Evolutionary conservation across 257 asterid species (phyloP).

Genomic region (Linderniella brevidens): DNA sequence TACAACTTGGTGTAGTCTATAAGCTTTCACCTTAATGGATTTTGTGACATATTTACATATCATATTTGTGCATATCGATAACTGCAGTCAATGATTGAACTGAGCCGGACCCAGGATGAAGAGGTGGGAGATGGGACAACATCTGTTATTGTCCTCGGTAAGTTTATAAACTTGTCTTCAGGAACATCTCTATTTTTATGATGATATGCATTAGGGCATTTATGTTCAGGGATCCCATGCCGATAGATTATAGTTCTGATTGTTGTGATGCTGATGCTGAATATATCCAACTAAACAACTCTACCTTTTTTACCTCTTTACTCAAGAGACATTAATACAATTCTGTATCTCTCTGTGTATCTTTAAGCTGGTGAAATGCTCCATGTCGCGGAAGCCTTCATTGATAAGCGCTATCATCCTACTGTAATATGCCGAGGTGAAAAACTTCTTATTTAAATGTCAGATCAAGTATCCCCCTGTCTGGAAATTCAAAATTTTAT

Average conservation of each 20-base stretch:
- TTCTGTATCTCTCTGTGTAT: slow-evolving; percentile 9
- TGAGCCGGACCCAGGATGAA: slow-evolving; percentile 97
- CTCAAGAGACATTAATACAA: background rate
- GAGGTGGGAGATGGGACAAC: slow-evolving; percentile 99
- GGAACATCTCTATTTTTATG: slow-evolving; percentile 5
- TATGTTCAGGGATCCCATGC: background rate
- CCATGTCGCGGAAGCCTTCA: slow-evolving; percentile 97
- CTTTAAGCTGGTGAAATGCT: slow-evolving; percentile 98
- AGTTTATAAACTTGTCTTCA: slow-evolving; percentile 9
- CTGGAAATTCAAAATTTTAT: slow-evolving; percentile 11
- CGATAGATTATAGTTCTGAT: too few species aligned
- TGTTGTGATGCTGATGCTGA: too few species aligned
- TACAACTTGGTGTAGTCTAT: too few species aligned
- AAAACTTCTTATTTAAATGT: slow-evolving; percentile 1
- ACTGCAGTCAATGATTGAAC: slow-evolving; percentile 93
- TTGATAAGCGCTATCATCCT: slow-evolving; percentile 79
- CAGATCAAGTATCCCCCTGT: background rate
- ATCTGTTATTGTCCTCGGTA: slow-evolving; percentile 93
- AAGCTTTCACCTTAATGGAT: too few species aligned
- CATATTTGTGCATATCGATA: slow-evolving; percentile 9
- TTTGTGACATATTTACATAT: slow-evolving; percentile 10
- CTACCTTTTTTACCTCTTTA: background rate
- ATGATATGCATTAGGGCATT: slow-evolving; percentile 6
- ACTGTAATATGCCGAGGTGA: slow-evolving; percentile 90
- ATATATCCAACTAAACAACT: too few species aligned